Evolutionary conservation across 2,329 filamentous ascomycete species (phyloP).

Genomic region (Fusarium tuaranense): DNA sequence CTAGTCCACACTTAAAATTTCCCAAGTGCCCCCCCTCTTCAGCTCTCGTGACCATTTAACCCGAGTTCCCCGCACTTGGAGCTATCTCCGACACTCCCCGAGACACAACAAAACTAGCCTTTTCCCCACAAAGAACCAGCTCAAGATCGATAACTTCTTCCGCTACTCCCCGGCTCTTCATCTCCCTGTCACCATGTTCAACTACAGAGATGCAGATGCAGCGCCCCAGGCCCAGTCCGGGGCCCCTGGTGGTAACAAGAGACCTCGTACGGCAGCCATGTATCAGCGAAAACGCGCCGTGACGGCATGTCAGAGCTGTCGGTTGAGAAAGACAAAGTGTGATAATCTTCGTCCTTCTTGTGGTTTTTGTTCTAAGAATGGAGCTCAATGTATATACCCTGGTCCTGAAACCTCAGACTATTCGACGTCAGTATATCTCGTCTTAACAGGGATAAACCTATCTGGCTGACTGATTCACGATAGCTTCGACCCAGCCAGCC

Average conservation of each 20-base stretch:
- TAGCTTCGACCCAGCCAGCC: background rate
- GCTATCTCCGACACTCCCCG: background rate
- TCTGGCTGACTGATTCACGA: too few species aligned
- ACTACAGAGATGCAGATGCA: background rate
- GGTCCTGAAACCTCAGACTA: conserved; percentile 13
- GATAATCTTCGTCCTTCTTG: conserved; percentile 21
- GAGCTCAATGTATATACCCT: conserved; percentile 20
- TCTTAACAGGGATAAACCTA: too few species aligned
- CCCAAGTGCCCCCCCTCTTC: background rate
- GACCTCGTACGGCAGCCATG: conserved; percentile 8
- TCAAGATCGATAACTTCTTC: background rate
- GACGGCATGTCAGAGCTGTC: conserved; percentile 20
- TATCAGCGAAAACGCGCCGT: conserved; percentile 27
- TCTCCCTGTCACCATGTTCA: background rate
- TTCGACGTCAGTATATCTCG: conserved; percentile 5
- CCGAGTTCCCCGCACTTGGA: background rate
- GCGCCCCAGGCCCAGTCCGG: background rate
- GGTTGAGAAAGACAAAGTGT: conserved; percentile 25
- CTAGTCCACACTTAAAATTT: background rate
- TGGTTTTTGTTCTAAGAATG: conserved; percentile 19
- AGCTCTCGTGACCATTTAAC: background rate
- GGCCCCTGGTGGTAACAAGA: background rate
- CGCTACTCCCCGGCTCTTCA: background rate
- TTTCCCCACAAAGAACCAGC: background rate
- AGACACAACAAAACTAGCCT: background rate